Percentiles rank a stretch among this genome's conserved stretches.
phyloP scores from a whole-genome alignment of 768 basidiomycete species.

The Pleurotus cornucopiae region DNA sequence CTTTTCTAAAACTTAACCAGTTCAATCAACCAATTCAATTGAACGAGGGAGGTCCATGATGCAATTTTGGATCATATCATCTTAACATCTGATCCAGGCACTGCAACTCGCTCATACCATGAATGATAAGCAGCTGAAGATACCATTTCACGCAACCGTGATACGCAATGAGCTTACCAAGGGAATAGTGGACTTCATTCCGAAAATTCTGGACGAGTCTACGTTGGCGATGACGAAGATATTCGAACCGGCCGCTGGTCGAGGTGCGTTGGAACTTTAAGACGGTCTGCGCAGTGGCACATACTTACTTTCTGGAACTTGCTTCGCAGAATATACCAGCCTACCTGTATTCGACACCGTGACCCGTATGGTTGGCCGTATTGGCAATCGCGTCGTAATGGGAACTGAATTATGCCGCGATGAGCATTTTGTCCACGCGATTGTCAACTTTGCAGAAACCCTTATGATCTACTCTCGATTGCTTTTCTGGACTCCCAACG shows the following conservation, averaged over 20 bases:
- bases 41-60: not conserved
- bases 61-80: not conserved
- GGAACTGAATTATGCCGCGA: constrained; percentile 7
- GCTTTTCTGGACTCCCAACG: not conserved
- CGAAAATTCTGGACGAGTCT: constrained; percentile 6
- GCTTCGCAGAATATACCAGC: not conserved
- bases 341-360: constrained; percentile 4
- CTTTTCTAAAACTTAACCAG: not conserved
- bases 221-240: constrained; percentile 1
- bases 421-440: not conserved
- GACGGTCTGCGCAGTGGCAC: not conserved
- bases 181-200: constrained; percentile 6
- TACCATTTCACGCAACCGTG: constrained; percentile 1
- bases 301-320: not conserved
- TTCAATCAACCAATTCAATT: constrained; percentile 4
- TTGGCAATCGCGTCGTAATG: constrained; percentile 6
- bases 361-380: constrained; percentile 5
- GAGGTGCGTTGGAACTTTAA: not conserved
- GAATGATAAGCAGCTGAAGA: not conserved
- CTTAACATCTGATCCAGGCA: not conserved
- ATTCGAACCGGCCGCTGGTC: not conserved
- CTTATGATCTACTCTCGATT: constrained; percentile 2
- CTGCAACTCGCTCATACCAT: constrained; percentile 4
- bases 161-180: constrained; percentile 5
- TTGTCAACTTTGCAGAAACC: not conserved